Percentiles rank a stretch among this genome's conserved stretches.
phyloP scores from a whole-genome alignment of 148 eudicot species.

The Rhododendron simsii region DNA sequence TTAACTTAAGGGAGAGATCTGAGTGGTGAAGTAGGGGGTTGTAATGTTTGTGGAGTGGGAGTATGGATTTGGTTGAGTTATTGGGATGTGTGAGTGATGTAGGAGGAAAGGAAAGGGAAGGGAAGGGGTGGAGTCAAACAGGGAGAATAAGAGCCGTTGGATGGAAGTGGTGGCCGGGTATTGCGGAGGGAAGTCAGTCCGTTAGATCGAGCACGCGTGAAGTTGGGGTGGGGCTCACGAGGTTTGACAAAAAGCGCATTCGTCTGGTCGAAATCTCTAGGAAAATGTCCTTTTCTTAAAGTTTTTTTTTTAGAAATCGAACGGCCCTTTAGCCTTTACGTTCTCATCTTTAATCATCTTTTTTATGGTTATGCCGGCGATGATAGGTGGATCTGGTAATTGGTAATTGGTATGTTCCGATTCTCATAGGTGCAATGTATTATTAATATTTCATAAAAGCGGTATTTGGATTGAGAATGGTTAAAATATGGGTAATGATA shows the following conservation, averaged over 20 bases:
- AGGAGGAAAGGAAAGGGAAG: not conserved
- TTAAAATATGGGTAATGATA: too few species aligned
- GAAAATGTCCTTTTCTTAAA: not conserved
- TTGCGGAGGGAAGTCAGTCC: constrained; percentile 12
- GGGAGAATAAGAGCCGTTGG: constrained; percentile 34
- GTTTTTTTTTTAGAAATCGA: too few species aligned
- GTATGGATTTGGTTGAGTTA: not conserved
- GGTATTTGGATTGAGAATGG: too few species aligned
- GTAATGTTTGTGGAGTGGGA: too few species aligned
- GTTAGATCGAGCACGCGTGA: constrained; percentile 51
- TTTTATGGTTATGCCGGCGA: too few species aligned
- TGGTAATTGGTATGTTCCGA: fast-evolving
- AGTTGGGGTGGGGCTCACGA: constrained; percentile 18
- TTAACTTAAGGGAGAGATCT: not conserved
- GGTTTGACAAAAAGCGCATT: constrained; percentile 24
- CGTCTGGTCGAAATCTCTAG: constrained; percentile 12
- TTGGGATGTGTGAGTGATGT: constrained; percentile 9
- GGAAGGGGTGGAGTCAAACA: constrained; percentile 18
- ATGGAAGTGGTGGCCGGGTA: constrained; percentile 26
- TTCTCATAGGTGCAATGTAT: too few species aligned
- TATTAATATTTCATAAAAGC: too few species aligned
- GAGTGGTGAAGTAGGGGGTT: not conserved
- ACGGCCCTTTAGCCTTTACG: too few species aligned
- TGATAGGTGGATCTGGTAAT: too few species aligned
- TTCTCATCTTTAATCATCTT: too few species aligned